These are phyloP conservation scores for Calonectria honghensis DNA, from an alignment of 2,329 filamentous ascomycete species.

Conservation along the genomic window DNA sequence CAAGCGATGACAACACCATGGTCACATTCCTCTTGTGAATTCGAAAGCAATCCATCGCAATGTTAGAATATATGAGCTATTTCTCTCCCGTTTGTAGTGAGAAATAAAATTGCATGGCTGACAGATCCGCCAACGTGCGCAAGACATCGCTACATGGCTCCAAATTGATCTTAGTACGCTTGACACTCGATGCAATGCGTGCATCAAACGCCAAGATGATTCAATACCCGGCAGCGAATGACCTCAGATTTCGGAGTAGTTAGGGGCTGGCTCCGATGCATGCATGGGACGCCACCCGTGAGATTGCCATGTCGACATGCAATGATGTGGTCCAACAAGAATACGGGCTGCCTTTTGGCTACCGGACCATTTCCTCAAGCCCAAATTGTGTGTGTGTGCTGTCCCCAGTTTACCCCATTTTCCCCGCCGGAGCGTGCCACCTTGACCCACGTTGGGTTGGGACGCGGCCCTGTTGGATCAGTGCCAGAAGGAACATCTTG, in stretches of 20 bases:
- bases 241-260: not conserved
- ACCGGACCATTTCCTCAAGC: not conserved
- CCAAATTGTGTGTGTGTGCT: not conserved
- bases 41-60: not conserved
- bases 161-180: not conserved
- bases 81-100: not conserved
- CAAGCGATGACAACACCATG: not conserved
- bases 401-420: not conserved
- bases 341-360: not conserved
- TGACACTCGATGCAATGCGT: not conserved
- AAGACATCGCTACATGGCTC: not conserved
- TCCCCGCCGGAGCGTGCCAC: constrained; percentile 45
- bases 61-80: not conserved
- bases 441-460: constrained; percentile 9
- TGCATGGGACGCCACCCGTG: not conserved
- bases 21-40: not conserved
- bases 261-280: not conserved
- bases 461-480: not conserved
- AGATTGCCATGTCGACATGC: not conserved
- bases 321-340: not conserved
- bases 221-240: not conserved
- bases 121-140: too few relatives aligned
- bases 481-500: not conserved
- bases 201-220: not conserved
- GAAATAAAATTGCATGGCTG: not conserved